phyloP scores from a whole-genome alignment of 163 green algal genomes.

The Prototheca wickerhamii region DNA sequence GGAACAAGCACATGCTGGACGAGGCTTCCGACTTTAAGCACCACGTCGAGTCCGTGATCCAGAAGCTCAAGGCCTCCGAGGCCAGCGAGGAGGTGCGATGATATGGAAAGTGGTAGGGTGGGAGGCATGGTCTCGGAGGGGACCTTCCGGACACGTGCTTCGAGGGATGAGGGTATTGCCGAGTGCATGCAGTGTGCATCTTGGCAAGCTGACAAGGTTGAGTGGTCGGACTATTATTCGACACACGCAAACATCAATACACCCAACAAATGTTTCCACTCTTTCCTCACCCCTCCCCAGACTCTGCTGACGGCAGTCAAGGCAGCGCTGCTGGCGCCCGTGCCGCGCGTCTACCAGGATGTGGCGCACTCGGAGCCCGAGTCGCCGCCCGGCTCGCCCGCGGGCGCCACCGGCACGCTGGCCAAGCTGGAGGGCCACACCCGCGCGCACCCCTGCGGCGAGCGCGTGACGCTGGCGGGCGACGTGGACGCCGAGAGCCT shows the following conservation, averaged over 20 bases:
- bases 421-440: background rate
- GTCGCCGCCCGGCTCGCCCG: background rate
- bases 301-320: background rate
- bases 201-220: background rate
- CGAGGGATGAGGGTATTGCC: no score
- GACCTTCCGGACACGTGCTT: no score
- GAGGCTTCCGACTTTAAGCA: background rate
- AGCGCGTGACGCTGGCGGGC: background rate
- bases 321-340: background rate
- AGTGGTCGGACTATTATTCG: background rate
- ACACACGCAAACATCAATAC: background rate
- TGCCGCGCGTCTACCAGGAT: background rate
- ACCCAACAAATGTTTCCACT: background rate
- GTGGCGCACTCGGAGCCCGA: background rate
- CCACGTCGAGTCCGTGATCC: background rate
- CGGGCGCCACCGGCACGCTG: background rate
- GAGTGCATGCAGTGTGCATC: background rate
- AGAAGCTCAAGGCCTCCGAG: background rate
- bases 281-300: background rate
- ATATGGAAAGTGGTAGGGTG: background rate
- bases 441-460: background rate
- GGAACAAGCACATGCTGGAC: constrained; percentile 1
- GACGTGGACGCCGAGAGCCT: background rate
- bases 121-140: background rate
- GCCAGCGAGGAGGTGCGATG: background rate